A percentile compares a stretch with the other conserved stretches of the same genome.
phyloP scores from a whole-genome alignment of 352 stramenopile genomes.

The Phytophthora sansomeana region DNA sequence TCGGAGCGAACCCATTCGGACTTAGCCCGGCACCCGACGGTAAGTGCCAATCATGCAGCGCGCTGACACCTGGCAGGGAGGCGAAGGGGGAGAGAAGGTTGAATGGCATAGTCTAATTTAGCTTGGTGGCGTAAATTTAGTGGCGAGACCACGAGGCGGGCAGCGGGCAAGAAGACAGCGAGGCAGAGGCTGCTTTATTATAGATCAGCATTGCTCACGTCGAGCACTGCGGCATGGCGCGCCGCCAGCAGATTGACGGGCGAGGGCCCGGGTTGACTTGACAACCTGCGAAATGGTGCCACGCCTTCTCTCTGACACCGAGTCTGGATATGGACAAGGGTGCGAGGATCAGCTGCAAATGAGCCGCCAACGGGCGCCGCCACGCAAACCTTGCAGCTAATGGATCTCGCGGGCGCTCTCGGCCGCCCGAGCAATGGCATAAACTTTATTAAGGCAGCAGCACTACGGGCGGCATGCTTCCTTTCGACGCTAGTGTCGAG shows the following conservation, averaged over 20 bases:
- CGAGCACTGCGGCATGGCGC: constrained; percentile 17
- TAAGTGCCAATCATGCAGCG: constrained; percentile 18
- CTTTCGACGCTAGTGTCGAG: constrained; percentile 1
- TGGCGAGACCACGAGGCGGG: not conserved
- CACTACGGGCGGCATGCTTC: no score
- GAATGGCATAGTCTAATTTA: not conserved
- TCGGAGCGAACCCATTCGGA: constrained; percentile 37
- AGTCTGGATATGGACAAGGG: constrained; percentile 9
- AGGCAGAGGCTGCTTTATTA: not conserved
- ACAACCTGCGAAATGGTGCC: constrained; percentile 13
- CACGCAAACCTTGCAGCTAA: not conserved
- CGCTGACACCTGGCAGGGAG: constrained; percentile 20
- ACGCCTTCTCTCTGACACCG: constrained; percentile 26
- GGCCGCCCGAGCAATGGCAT: not conserved
- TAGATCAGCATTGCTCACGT: constrained; percentile 8
- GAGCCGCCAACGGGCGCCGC: constrained; percentile 16
- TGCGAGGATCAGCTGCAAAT: constrained; percentile 29
- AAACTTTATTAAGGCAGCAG: no score
- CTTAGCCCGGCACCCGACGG: constrained; percentile 17
- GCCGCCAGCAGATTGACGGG: constrained; percentile 13
- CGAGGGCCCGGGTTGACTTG: constrained; percentile 10
- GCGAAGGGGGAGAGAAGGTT: not conserved
- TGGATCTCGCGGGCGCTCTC: constrained; percentile 6
- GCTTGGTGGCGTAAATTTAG: not conserved
- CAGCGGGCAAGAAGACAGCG: not conserved